Conservation (phyloP, 1,284 basidiomycete genomes). For the Leccinum solheimii region DNA sequence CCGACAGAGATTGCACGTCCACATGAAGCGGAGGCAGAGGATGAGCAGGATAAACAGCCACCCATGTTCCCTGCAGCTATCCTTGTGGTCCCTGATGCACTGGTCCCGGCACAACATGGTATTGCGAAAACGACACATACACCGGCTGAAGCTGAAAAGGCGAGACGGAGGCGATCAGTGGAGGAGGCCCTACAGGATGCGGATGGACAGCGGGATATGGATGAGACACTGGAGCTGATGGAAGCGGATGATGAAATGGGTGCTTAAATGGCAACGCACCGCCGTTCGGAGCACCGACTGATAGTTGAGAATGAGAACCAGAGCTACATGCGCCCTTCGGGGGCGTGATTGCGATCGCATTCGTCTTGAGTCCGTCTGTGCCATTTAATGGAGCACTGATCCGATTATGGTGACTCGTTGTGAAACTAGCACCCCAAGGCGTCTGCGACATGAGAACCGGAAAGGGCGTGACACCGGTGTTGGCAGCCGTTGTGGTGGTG, state of each 20-base stretch:
- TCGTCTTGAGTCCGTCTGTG: slow-evolving; percentile 13
- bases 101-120: slow-evolving; percentile 7
- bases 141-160: slow-evolving; percentile 21
- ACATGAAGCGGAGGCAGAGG: slow-evolving; percentile 10
- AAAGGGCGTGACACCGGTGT: slow-evolving; percentile 17
- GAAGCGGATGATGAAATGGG: slow-evolving; percentile 6
- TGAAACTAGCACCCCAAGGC: neutral
- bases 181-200: neutral
- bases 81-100: slow-evolving; percentile 12
- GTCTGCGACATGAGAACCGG: slow-evolving; percentile 23
- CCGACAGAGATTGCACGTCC: slow-evolving; percentile 22
- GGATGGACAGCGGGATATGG: neutral
- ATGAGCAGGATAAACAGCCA: slow-evolving; percentile 24
- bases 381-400: neutral
- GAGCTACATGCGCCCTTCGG: slow-evolving; percentile 3
- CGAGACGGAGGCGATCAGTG: slow-evolving; percentile 15
- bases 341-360: neutral
- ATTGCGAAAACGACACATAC: slow-evolving; percentile 27
- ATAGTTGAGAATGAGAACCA: neutral
- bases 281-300: neutral
- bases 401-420: neutral
- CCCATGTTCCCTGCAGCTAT: slow-evolving; percentile 20
- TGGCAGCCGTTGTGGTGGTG: neutral
- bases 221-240: neutral
- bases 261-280: slow-evolving; percentile 6